A percentile compares a stretch with the other conserved stretches of the same genome.
These are phyloP conservation scores for Chara braunii DNA, from an alignment of 139 green algal species.

Conservation along the genomic window DNA sequence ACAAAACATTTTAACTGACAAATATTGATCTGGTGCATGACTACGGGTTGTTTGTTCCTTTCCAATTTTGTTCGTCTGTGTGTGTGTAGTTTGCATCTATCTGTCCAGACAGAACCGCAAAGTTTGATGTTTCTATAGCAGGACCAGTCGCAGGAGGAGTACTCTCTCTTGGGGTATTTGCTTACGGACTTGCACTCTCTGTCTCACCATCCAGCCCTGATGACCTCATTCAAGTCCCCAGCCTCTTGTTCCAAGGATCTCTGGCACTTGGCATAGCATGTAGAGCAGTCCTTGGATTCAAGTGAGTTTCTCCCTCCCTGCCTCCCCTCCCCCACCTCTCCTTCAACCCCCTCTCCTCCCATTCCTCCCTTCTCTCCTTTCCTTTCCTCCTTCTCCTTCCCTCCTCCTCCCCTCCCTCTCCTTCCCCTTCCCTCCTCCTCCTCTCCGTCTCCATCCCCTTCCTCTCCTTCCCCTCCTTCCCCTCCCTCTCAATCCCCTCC, in stretches of 20 bases:
- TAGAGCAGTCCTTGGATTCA: slow-evolving; percentile 22
- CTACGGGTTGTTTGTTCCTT: too few species aligned
- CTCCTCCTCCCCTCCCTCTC: neutral
- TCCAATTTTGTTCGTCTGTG: too few species aligned
- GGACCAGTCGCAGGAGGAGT: slow-evolving; percentile 16
- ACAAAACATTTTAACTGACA: too few species aligned
- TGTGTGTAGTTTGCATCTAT: slow-evolving; percentile 33
- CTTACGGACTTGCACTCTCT: slow-evolving; percentile 17
- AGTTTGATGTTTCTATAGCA: slow-evolving; percentile 36
- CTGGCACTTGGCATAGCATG: slow-evolving; percentile 12
- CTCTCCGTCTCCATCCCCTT: neutral
- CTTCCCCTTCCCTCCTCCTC: neutral
- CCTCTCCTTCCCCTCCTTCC: neutral
- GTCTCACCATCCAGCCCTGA: neutral
- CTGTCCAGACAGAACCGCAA: slow-evolving; percentile 27
- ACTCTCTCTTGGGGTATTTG: slow-evolving; percentile 26
- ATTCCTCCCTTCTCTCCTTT: neutral
- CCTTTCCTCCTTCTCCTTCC: neutral
- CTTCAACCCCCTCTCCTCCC: neutral
- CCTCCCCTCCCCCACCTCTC: neutral
- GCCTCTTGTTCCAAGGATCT: slow-evolving; percentile 30
- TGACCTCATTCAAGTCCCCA: slow-evolving; percentile 28
- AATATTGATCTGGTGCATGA: too few species aligned
- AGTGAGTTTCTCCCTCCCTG: slow-evolving; percentile 14
- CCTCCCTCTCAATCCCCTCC: too few species aligned